Evolutionary conservation across 2,329 filamentous ascomycete genomes (phyloP), one percentile per base, ranked within the genome.

Genomic region (Knufia petricola): DNA sequence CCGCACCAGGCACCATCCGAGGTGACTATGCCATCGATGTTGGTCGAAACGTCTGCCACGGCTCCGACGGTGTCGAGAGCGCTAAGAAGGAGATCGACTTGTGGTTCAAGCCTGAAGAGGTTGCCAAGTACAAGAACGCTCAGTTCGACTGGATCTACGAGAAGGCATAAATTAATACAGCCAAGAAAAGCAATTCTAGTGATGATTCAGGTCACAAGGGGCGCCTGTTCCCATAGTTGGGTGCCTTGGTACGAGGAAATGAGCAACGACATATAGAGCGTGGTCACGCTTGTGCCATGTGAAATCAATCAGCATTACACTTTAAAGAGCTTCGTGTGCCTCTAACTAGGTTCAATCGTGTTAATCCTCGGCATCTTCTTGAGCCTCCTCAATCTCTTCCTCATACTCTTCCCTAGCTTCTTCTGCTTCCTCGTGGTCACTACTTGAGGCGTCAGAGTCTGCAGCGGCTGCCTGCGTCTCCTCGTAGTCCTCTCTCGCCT

Each of bases 31-130:
- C 85, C 71, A 85, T 90, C 63, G 82, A 87, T 64, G 84, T 88
- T 68, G 92, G 92, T 75, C 87, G 90, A 72, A 98, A 98, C 79
- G 88, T 96, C 76, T 96, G 90, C 86, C 92, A 98, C 83, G 92
- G 92, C 70, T 95, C 88, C 73, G 92, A 98, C 81, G 82, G 79
- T 69, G 90, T 98, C 73, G 92, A 98, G 82, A 95, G 81, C 77
- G 92, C 92, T 74, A 81, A 96, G 85, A 95, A 96, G 86, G 92
- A 98, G 80, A 98, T 98, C 69, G 84, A 84, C 65, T 83, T 96
- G 69, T 98, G 92, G 92, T 98, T 98, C 85, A 82, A 85, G 74
- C 76, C 85, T 61, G 82, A 81, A 61, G 92, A 96, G 73, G 69
- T 95, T 66, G 73, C 87, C 73, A 77, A 68, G 74, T 96, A 85